Evolutionary conservation across 805 yeast genomes (phyloP), one percentile per base, ranked within the genome.

Genomic region (Myxozyma lipomycoides): DNA sequence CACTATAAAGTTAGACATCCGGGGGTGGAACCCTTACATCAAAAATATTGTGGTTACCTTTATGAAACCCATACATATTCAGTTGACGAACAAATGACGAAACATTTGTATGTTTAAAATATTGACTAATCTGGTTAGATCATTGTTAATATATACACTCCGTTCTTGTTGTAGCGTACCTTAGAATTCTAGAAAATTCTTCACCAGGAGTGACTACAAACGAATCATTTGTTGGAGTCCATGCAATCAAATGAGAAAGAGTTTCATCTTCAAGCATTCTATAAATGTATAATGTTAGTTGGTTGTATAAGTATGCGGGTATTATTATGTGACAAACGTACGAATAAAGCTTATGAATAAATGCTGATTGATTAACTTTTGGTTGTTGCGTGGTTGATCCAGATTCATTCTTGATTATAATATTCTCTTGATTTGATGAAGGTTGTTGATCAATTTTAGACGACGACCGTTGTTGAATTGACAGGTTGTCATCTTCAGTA

Each of bases 61-160:
- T 89, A 68, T 90, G 96, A 71, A 90, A 89, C 1, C 96, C 96
- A 66, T 89, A 89, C 97, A 90, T 91, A 72, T 91, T 95, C 41
- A 90, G 73, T 69, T 91, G 97, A 42, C 97, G 79, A 32, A 91
- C 96, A 71, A 91, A 91, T 53, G 91, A 82, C 22, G 95, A 88
- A 25, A 90, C 88, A 64, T 91, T 91, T 2, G 95, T 95, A 70
- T 90, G 97, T 66, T 91, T 91, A 74, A 91, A 90, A 66, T 86
- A 89, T 42, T 74, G 49, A 73, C 76, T 37, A 73, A 58, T 10
- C 21, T 24, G 43, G 17, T 28, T 21, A 34, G 34, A 23, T 24
- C 28, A 28, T n/a, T n/a, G 10, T 15, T 23, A 3, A 30, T 26
- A 21, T 9, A 28, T 12, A 10, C 22, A 24, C 15, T 41, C 9